Conservation (phyloP, 306 rosid species). For the Medicago truncatula region MtrunA17r5.0-ANR NC_053043.1:7495501-7496000, state of each 20-base stretch:
- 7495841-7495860: constrained; percentile 92
- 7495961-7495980: constrained; percentile 93
- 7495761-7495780: constrained; percentile 87
- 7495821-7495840: constrained; percentile 95
- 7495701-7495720: constrained; percentile 87
- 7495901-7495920: constrained; percentile 98
- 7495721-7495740: constrained; percentile 92
- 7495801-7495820: constrained; percentile 92
- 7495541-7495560: no score
- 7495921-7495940: constrained; percentile 89
- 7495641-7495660: constrained; percentile 38
- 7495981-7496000: constrained; percentile 88
- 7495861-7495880: constrained; percentile 91
- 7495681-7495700: constrained; percentile 76
- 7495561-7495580: no score
- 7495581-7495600: constrained; percentile 29
- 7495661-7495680: constrained; percentile 44
- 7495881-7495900: constrained; percentile 90
- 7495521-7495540: no score
- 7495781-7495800: constrained; percentile 99
- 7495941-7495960: constrained; percentile 87
- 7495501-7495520: no score
- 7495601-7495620: constrained; percentile 27
- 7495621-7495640: constrained; percentile 41
- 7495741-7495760: constrained; percentile 95